Base-by-base conservation (phyloP, 345 rosid species). In the Boechera divaricarpa region DNA sequence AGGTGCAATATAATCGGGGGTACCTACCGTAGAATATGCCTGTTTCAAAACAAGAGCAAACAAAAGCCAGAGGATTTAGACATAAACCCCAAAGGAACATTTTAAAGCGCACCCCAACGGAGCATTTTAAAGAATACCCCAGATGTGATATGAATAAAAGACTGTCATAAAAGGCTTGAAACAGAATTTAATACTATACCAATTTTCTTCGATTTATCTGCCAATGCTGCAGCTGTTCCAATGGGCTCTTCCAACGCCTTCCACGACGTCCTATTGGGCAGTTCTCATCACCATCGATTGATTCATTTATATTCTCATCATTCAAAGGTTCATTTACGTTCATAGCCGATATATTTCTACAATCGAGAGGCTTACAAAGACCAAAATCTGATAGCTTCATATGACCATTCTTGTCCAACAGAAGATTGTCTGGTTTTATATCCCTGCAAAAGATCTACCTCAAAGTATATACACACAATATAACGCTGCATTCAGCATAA, bases 1-100 rank as follows among this genome's bases (percentile, higher is more conserved):
- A 31, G 98, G 96, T 70, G 98, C 98, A 82, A 94, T 94, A 85
- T 91, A 94, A 87, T 94, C 97, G 11, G 97, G 97, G 15, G 98
- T 91, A 70, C 97, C 98, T 73, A 94, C 98, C 15, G 96, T 90
- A 21, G 98, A 91, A 78, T 67, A 94, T 48, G 98, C 97, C 97
- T 91, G 84, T 73, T 72, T 75, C 39, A 71, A 61, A 55, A 69
- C 63, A 67, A 54, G 55, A 53, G 74, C 45, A 58, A 32, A 55
- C 56, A 63, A 49, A 75, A 70, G 29, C 63, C 56, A 56, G n/a
- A 63, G 33, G 13, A 44, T 13, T 63, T 12, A 26, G 52, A 29
- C 24, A n/a, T 49, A 36, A 36, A 12, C 31, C 74, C 72, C 15
- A 58, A 58, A 48, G 21, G 39, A 45, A 18, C 13, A 48, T 5